Percentiles rank a stretch among this genome's conserved stretches.
Conservation (phyloP, 83 land plant species). For the Isoetes engelmannii region DNA sequence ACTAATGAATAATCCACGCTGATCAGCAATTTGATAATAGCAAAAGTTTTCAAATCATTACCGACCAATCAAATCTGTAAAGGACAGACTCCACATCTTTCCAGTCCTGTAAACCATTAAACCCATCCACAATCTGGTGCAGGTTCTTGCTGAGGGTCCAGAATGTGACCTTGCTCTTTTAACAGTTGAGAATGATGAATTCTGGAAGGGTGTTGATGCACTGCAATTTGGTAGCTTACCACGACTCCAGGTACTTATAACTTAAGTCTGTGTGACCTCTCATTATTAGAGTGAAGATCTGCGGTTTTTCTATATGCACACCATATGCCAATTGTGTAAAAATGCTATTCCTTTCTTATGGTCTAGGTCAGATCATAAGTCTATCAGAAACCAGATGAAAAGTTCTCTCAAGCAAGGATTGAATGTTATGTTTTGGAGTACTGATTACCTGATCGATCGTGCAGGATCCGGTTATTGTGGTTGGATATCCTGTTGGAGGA, state of each 20-base stretch:
- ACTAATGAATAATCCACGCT: too few species aligned
- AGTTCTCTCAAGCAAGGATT: too few species aligned
- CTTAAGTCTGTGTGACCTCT: background rate
- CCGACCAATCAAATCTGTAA: too few species aligned
- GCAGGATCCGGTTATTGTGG: conserved; percentile 94
- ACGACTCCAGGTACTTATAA: conserved; percentile 26
- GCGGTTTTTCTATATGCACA: too few species aligned
- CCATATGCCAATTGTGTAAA: too few species aligned
- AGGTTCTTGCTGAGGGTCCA: conserved; percentile 37
- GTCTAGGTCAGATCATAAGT: too few species aligned
- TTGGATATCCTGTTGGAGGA: conserved; percentile 95
- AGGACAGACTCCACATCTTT: background rate
- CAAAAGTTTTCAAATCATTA: too few species aligned
- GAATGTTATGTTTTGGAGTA: background rate
- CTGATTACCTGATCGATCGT: conserved; percentile 4
- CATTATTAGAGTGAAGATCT: too few species aligned
- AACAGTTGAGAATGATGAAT: conserved; percentile 31
- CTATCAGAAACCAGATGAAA: too few species aligned
- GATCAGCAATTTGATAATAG: too few species aligned
- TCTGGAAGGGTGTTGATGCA: conserved; percentile 37
- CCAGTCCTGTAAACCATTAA: background rate
- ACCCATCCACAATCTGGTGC: background rate
- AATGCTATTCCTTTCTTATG: too few species aligned
- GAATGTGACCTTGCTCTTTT: conserved; percentile 41
- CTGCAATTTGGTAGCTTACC: conserved; percentile 38